These are phyloP conservation scores for Phytophthora pseudosyringae DNA, from an alignment of 352 stramenopile species.

Conservation along the genomic window DNA sequence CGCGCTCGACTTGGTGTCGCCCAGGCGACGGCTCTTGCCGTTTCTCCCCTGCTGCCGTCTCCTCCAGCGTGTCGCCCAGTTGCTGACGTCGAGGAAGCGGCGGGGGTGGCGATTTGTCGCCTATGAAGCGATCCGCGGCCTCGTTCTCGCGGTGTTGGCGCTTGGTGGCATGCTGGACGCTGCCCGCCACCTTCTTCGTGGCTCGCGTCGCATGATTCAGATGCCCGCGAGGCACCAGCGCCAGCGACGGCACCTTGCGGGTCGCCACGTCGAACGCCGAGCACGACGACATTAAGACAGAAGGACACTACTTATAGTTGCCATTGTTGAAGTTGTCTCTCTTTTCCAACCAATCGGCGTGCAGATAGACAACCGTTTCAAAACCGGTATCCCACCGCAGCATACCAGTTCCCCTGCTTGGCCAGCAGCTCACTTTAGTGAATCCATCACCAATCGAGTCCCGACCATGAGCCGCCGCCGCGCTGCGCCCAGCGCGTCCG, in stretches of 20 bases:
- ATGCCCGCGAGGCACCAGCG: conserved; percentile 54
- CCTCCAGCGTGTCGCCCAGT: conserved; percentile 8
- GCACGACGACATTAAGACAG: conserved; percentile 12
- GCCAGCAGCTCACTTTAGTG: neutral
- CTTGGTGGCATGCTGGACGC: conserved; percentile 7
- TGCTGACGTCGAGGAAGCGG: neutral
- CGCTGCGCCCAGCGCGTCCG: conserved; percentile 17
- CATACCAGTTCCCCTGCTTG: conserved; percentile 9
- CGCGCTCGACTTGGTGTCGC: neutral
- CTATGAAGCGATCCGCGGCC: neutral
- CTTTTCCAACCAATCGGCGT: neutral
- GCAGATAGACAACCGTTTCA: neutral
- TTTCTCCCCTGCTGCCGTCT: neutral
- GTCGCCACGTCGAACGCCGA: conserved; percentile 32
- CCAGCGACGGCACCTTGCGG: conserved; percentile 50
- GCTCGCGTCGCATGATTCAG: conserved; percentile 22
- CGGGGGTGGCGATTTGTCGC: neutral
- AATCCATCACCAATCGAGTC: neutral
- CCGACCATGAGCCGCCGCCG: conserved; percentile 22
- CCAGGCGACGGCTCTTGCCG: neutral
- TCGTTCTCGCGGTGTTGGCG: neutral
- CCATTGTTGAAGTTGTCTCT: neutral
- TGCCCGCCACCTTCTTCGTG: conserved; percentile 17
- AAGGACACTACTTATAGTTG: neutral
- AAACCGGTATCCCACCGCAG: neutral